Percentiles rank a stretch among this genome's conserved stretches.
These are phyloP conservation scores for Vitis labrusca DNA, from an alignment of 164 flowering plant genomes.

Conservation along the genomic window DNA sequence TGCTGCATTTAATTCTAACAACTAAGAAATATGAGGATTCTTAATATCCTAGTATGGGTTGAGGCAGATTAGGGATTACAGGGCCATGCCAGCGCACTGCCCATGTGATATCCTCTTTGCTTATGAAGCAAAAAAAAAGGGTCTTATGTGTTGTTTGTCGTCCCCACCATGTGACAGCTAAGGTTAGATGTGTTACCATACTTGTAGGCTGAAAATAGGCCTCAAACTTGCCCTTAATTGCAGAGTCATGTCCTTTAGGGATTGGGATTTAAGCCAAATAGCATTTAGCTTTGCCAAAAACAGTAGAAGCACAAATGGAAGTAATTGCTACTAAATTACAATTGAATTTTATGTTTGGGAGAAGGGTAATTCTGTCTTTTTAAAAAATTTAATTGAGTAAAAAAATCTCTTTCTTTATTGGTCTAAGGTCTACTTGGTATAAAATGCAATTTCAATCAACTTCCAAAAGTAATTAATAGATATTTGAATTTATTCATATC, in stretches of 20 bases:
- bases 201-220: neutral
- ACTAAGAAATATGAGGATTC: slow-evolving; percentile 20
- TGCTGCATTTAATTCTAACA: slow-evolving; percentile 16
- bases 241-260: neutral
- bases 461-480: too few species aligned
- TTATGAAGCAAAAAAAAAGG: slow-evolving; percentile 20
- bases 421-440: too few species aligned
- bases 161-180: slow-evolving; percentile 10
- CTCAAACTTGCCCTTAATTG: neutral
- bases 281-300: too few species aligned
- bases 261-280: too few species aligned
- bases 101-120: slow-evolving; percentile 41
- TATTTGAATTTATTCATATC: too few species aligned
- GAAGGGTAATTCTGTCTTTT: too few species aligned
- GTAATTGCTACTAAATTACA: too few species aligned
- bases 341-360: too few species aligned
- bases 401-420: too few species aligned
- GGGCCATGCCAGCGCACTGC: slow-evolving; percentile 37
- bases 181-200: neutral
- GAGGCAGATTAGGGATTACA: neutral
- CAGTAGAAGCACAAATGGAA: too few species aligned
- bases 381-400: too few species aligned
- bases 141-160: neutral
- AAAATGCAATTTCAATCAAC: too few species aligned
- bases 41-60: neutral